Conservation (phyloP, 2,329 filamentous ascomycete genomes). For the Diaporthe sp. region DNA sequence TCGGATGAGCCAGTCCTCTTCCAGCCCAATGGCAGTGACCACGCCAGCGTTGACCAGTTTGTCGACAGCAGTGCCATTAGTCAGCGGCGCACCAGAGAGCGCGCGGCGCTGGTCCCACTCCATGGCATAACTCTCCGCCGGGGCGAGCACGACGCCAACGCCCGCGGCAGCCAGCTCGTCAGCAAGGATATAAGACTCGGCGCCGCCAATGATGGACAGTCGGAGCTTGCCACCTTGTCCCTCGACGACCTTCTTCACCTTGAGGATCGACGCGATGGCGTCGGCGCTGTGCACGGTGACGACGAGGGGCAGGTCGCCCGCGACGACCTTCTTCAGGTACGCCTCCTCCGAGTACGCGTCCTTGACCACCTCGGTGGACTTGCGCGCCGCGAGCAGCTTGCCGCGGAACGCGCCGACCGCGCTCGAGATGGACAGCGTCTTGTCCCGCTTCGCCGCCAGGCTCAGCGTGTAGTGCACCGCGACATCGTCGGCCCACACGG, state of each 20-base stretch:
- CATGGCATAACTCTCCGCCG: slow-evolving; percentile 66
- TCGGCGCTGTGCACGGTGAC: slow-evolving; percentile 74
- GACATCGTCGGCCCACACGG: slow-evolving; percentile 66
- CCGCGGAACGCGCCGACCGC: slow-evolving; percentile 64
- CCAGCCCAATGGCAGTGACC: slow-evolving; percentile 66
- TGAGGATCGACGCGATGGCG: slow-evolving; percentile 69
- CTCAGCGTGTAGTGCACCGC: slow-evolving; percentile 72
- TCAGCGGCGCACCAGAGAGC: slow-evolving; percentile 73
- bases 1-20: slow-evolving; percentile 73
- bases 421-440: slow-evolving; percentile 64
- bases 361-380: slow-evolving; percentile 50
- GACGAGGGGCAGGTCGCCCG: slow-evolving; percentile 66
- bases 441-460: slow-evolving; percentile 56
- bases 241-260: slow-evolving; percentile 70
- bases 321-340: slow-evolving; percentile 67
- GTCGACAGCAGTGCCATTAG: slow-evolving; percentile 73
- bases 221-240: slow-evolving; percentile 53
- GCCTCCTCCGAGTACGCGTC: slow-evolving; percentile 61
- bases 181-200: slow-evolving; percentile 73
- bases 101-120: slow-evolving; percentile 73
- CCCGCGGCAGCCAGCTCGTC: slow-evolving; percentile 66
- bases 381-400: slow-evolving; percentile 66
- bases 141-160: slow-evolving; percentile 71
- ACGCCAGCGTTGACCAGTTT: slow-evolving; percentile 70
- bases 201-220: slow-evolving; percentile 72